Conservation (phyloP, 2,329 filamentous ascomycete genomes). For the Arthrobotrys musiformis region DNA sequence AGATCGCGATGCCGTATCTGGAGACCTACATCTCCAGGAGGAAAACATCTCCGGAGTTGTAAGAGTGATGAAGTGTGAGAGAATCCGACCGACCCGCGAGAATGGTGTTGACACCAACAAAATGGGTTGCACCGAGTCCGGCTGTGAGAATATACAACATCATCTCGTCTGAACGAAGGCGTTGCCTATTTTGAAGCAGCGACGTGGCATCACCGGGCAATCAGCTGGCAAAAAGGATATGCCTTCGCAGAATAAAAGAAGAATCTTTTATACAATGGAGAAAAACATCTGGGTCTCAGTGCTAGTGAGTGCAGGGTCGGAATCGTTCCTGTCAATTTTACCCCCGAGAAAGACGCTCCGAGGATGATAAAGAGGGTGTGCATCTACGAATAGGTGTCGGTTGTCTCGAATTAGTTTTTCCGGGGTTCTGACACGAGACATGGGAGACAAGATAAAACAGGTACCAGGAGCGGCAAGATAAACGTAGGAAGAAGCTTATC, state of each 20-base stretch:
- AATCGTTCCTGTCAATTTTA: conserved; percentile 5
- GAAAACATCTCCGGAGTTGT: background rate
- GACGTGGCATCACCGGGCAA: background rate
- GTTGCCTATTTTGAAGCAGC: background rate
- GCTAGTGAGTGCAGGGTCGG: background rate
- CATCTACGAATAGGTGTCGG: background rate
- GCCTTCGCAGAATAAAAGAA: background rate
- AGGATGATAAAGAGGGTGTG: too few relatives aligned
- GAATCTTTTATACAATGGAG: too few relatives aligned
- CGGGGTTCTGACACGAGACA: too few relatives aligned
- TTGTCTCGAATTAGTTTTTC: background rate
- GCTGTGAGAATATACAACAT: background rate
- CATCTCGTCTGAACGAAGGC: background rate
- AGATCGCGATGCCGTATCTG: background rate
- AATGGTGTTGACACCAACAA: too few relatives aligned
- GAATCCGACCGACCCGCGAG: background rate
- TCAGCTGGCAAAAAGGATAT: background rate
- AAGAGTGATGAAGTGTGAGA: background rate
- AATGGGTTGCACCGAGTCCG: conserved; percentile 6
- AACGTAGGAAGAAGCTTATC: too few relatives aligned
- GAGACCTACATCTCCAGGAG: background rate
- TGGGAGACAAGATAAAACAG: background rate
- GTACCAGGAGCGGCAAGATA: background rate
- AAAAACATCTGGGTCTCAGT: too few relatives aligned
- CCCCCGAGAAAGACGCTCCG: conserved; percentile 3